Base-by-base conservation (phyloP, 805 yeast genomes). In the Spathaspora boniae region DNA sequence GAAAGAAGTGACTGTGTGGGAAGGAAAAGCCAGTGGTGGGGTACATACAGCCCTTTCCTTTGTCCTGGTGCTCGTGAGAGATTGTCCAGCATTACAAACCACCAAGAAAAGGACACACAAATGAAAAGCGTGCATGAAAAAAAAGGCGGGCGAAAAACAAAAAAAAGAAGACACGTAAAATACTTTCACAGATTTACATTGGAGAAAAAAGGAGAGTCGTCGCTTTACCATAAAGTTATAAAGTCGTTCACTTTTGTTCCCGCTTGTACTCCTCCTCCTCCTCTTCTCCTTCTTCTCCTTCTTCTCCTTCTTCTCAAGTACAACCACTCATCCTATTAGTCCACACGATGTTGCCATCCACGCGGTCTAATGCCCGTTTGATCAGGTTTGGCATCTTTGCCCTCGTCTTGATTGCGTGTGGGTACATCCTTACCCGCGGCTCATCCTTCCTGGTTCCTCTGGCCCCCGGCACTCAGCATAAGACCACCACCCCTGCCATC, bases 371-470 rank as follows among this genome's bases (percentile, higher is more conserved):
- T 41, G 66, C 70, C 37, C 59, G 68, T 41, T 48, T 62, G 33
- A 46, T 60, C 25, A 47, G 70, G 38, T 62, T 63, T 44, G 67
- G 59, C 31, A 41, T 62, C 9, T 62, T 63, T 42, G 70, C 70
- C 21, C 45, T 60, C 19, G 45, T 62, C 14, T 52, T 63, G 44
- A 52, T 63, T 31, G 50, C 44, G 17, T 62, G 68, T 46, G 68
- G 67, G 5, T 63, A 46, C 37, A 55, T 63, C 27, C 60, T 63
- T 31, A 54, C 68, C 17, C 50, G 56, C 32, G 70, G 68, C 16
- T 59, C 65, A 8, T 36, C 47, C n/a, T 41, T 41, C 28, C 33
- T 38, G 18, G 29, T 26, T 12, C 26, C 16, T 16, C 29, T 4
- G 8, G 16, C 21, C n/a, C 3, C 26, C 11, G 29, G 9, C n/a